A percentile compares a stretch with the other conserved stretches of the same genome.
Evolutionary conservation across 371 early-diverging fungal genomes (phyloP).

Genomic region (Circinella minor): DNA sequence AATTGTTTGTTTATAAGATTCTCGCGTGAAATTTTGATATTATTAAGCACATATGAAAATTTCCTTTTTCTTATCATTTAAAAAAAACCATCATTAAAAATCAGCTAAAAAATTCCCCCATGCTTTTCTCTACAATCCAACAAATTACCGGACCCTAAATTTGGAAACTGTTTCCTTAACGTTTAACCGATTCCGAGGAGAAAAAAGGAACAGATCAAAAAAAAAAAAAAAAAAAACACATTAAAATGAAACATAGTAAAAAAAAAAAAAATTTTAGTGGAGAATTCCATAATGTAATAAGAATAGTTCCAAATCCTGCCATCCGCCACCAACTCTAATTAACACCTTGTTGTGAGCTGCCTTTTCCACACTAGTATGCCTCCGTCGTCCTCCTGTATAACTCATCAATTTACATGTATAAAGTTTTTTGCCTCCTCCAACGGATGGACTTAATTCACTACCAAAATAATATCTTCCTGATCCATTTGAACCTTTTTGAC

Average conservation of each 20-base stretch:
- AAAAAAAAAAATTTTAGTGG: conserved; percentile 11
- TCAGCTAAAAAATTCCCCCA: no score
- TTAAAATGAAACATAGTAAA: neutral
- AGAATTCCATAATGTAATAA: conserved; percentile 58
- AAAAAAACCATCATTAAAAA: no score
- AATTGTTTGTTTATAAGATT: no score
- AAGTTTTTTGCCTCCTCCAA: conserved; percentile 48
- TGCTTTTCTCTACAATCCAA: no score
- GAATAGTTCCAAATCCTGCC: conserved; percentile 69
- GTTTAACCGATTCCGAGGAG: conserved; percentile 1
- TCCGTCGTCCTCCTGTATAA: conserved; percentile 28
- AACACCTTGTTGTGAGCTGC: conserved; percentile 55
- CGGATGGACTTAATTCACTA: conserved; percentile 47
- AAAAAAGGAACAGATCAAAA: neutral
- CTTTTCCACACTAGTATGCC: conserved; percentile 10
- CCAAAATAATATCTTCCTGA: conserved; percentile 62
- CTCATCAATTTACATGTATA: conserved; percentile 53
- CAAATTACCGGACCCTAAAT: no score
- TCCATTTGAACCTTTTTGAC: conserved; percentile 45
- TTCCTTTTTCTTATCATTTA: no score
- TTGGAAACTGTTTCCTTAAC: neutral
- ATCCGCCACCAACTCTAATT: conserved; percentile 68
- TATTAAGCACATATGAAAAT: no score
- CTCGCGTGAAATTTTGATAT: no score
- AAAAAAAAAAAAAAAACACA: neutral